phyloP scores from a whole-genome alignment of 2,329 filamentous ascomycete species.

The Monosporascus sp. region DNA sequence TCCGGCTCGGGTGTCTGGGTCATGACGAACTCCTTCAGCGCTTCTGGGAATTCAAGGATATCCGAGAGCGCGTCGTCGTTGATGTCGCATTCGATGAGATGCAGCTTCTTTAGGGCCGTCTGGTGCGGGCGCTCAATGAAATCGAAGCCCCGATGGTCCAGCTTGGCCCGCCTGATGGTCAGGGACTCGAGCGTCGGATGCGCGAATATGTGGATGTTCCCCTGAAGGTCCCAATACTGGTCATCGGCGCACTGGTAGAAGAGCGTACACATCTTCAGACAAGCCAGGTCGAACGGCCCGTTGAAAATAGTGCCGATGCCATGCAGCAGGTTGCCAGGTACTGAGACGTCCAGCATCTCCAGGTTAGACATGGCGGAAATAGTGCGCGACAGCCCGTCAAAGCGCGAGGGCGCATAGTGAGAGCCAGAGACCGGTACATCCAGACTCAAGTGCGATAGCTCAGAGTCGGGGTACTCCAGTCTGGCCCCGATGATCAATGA shows the following conservation, averaged over 20 bases:
- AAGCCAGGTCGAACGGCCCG: constrained; percentile 45
- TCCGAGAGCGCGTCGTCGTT: constrained; percentile 39
- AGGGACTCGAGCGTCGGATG: constrained; percentile 44
- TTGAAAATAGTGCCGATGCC: constrained; percentile 46
- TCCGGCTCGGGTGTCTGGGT: constrained; percentile 35
- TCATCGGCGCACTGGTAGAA: constrained; percentile 41
- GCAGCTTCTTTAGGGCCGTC: constrained; percentile 38
- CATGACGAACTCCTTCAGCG: constrained; percentile 42
- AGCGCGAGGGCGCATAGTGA: constrained; percentile 27
- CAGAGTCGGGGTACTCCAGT: constrained; percentile 39
- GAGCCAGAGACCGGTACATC: constrained; percentile 31
- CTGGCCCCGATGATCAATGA: constrained; percentile 41
- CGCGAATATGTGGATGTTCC: constrained; percentile 48
- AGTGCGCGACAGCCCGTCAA: constrained; percentile 41
- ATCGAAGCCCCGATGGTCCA: constrained; percentile 44
- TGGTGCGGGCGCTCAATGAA: constrained; percentile 42
- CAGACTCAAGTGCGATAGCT: constrained; percentile 37
- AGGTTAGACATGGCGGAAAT: constrained; percentile 47
- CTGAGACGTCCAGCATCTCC: constrained; percentile 40
- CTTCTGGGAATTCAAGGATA: constrained; percentile 39
- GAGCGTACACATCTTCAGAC: constrained; percentile 40
- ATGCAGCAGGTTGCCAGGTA: constrained; percentile 38
- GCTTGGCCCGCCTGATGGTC: constrained; percentile 38
- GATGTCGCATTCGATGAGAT: constrained; percentile 47
- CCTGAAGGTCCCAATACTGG: constrained; percentile 45